Base-by-base conservation (phyloP, 164 flowering plant species). In the Stephania japonica region DNA sequence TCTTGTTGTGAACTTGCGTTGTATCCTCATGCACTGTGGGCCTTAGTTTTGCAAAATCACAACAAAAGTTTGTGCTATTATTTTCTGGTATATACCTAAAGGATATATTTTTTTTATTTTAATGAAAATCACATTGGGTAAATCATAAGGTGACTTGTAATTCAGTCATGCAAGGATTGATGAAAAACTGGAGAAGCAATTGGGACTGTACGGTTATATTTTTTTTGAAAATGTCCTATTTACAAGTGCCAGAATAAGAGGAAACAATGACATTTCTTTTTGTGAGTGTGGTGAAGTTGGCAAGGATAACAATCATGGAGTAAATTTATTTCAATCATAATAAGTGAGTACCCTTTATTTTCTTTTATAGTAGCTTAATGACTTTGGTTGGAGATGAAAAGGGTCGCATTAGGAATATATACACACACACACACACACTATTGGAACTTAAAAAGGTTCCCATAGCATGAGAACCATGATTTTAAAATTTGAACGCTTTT, bases 1-100 rank as follows among this genome's bases (percentile, higher is more conserved):
- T 82, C 90, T 96, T 71, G 99, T 96, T 43, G 85, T 87, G 68
- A 96, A 96, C 83, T 84, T 96, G 81, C 86, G 94, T 10, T 88
- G 99, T 95, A 95, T 93, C 92, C 97, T 91, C 0, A 19, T 71
- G 18, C 27, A 68, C 32, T 69, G 16, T 76, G 44, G 50, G 49
- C 32, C 26, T 68, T 65, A 18, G 25, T 67, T 50, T 53, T 68
- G n/a, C 64, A 59, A 59, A 59, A 16, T 59, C 23, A 5, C 5
- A 19, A 32, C 38, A 32, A 32, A 32, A 32, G 38, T 3, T 59
- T 59, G 64, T 24, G 21, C 24, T 59, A 16, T 7, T 59, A 59
- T 59, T 8, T 59, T 59, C 24, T 19, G 64, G 19, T 10, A 56
- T 18, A 6, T 5, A 56, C 2, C 62, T 16, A 5, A n/a, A 32